Conservation (phyloP, 2,329 filamentous ascomycete species). For the Cordyceps cicadae region DNA sequence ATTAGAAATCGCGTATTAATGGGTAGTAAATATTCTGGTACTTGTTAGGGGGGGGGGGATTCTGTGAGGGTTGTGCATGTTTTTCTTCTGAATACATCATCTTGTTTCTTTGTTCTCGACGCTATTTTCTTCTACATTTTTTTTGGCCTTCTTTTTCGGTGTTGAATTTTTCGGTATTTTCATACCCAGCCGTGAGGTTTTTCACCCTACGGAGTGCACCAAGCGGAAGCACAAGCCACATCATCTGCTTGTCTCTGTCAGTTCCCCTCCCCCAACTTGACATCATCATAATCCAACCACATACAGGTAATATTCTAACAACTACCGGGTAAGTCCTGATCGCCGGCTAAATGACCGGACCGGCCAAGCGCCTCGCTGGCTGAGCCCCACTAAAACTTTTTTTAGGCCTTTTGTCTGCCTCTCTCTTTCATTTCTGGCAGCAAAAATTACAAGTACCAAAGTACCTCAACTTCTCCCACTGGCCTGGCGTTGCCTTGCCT, state of each 20-base stretch:
- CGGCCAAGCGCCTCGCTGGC: not conserved
- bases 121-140: no score
- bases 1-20: no score
- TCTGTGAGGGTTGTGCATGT: no score
- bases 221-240: not conserved
- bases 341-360: not conserved
- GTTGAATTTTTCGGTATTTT: no score
- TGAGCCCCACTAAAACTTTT: conserved; percentile 1
- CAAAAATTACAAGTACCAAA: not conserved
- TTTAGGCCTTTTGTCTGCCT: not conserved
- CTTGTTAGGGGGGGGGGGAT: no score
- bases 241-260: not conserved
- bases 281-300: not conserved
- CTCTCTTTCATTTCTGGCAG: not conserved
- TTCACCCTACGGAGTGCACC: no score
- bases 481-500: not conserved
- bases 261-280: not conserved
- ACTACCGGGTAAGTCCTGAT: not conserved
- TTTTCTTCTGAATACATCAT: no score
- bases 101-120: no score
- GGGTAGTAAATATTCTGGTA: no score
- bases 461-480: not conserved
- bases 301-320: not conserved
- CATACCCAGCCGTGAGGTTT: no score
- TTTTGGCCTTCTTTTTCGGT: no score